Conservation (phyloP, 1,139 yeast species). For the Zygosaccharomyces pseudobailii region DNA sequence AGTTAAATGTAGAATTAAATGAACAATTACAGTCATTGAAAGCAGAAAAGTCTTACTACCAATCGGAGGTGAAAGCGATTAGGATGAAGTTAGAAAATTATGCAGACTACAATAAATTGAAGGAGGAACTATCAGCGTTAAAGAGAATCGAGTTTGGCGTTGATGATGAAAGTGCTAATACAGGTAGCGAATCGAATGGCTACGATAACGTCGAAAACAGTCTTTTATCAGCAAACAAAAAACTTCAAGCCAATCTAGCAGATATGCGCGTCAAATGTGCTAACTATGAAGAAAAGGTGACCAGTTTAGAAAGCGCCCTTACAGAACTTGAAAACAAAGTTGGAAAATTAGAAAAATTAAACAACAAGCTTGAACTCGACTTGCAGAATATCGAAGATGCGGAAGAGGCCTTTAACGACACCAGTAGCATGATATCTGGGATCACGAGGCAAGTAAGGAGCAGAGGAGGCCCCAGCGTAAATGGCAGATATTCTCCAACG, state of each 20-base stretch:
- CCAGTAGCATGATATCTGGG: conserved; percentile 66
- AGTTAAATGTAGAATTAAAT: conserved; percentile 34
- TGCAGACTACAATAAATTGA: conserved; percentile 71
- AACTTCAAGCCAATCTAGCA: conserved; percentile 38
- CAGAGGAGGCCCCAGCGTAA: conserved; percentile 25
- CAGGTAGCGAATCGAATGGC: conserved; percentile 34
- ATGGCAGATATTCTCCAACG: conserved; percentile 44
- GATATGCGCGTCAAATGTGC: conserved; percentile 32
- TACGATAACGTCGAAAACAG: conserved; percentile 37
- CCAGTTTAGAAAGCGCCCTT: conserved; percentile 20
- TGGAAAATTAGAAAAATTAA: conserved; percentile 42
- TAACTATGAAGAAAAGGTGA: conserved; percentile 24
- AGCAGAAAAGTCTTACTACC: conserved; percentile 47
- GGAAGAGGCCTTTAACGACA: conserved; percentile 43
- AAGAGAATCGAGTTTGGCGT: conserved; percentile 69
- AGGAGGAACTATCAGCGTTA: conserved; percentile 65
- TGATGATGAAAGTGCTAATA: conserved; percentile 38
- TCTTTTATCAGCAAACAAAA: conserved; percentile 39
- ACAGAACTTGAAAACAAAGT: conserved; percentile 38
- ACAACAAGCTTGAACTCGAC: conserved; percentile 67
- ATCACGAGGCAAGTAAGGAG: conserved; percentile 43
- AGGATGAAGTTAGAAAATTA: conserved; percentile 44
- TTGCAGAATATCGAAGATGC: conserved; percentile 46
- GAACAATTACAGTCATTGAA: conserved; percentile 37
- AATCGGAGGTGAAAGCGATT: conserved; percentile 49